Evolutionary conservation across 306 rosid genomes (phyloP).

Genomic region (Oemleria cerasiformis): DNA sequence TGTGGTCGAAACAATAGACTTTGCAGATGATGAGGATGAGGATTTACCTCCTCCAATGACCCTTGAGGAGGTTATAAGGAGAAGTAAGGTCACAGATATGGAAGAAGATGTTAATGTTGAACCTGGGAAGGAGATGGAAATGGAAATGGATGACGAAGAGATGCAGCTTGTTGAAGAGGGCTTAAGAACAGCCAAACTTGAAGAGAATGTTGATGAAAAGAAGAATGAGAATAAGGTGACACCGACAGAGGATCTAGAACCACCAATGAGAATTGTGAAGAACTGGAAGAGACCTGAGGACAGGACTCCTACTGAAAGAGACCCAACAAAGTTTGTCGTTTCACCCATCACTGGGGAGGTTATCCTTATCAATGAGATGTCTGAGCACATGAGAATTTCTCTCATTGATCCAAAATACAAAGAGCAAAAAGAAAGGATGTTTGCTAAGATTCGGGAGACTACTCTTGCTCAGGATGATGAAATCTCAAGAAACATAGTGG

Average conservation of each 20-base stretch:
- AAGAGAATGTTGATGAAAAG: slow-evolving; percentile 58
- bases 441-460: slow-evolving; percentile 96
- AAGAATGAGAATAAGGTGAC: slow-evolving; percentile 50
- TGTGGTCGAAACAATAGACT: slow-evolving; percentile 88
- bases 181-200: slow-evolving; percentile 67
- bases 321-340: slow-evolving; percentile 77
- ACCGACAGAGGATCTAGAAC: slow-evolving; percentile 60
- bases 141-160: slow-evolving; percentile 99
- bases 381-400: slow-evolving; percentile 95
- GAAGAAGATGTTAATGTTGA: slow-evolving; percentile 67
- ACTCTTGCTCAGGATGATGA: slow-evolving; percentile 96
- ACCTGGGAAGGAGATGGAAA: slow-evolving; percentile 87
- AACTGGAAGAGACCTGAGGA: slow-evolving; percentile 99
- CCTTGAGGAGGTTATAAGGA: slow-evolving; percentile 90
- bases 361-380: slow-evolving; percentile 85
- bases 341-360: slow-evolving; percentile 93
- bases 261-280: slow-evolving; percentile 93
- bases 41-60: slow-evolving; percentile 94
- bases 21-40: slow-evolving; percentile 95
- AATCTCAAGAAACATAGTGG: slow-evolving; percentile 80
- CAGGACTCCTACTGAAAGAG: slow-evolving; percentile 74
- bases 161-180: slow-evolving; percentile 96
- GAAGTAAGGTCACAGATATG: slow-evolving; percentile 65
- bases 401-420: slow-evolving; percentile 97
- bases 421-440: slow-evolving; percentile 96